A percentile compares a stretch with the other conserved stretches of the same genome.
These are phyloP conservation scores for Candida xiaguanensis DNA, from an alignment of 805 yeast species.

Conservation along the genomic window DNA sequence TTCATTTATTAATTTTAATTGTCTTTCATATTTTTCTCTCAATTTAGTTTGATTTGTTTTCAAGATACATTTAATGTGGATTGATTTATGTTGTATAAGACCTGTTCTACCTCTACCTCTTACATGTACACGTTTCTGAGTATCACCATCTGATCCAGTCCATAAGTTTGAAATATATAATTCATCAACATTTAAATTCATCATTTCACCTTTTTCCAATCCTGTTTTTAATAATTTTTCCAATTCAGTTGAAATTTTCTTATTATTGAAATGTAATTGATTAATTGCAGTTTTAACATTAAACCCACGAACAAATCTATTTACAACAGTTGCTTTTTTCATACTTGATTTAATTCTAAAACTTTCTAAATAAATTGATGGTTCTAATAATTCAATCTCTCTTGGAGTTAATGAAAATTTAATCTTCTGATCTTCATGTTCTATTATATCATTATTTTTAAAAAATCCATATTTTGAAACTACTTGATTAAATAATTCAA, in stretches of 20 bases:
- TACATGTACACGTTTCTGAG: slow-evolving; percentile 67
- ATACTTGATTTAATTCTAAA: slow-evolving; percentile 81
- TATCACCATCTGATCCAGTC: slow-evolving; percentile 86
- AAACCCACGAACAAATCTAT: slow-evolving; percentile 71
- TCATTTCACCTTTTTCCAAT: slow-evolving; percentile 58
- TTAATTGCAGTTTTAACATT: slow-evolving; percentile 78
- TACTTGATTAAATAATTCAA: slow-evolving; percentile 56
- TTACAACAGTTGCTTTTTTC: slow-evolving; percentile 80
- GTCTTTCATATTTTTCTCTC: slow-evolving; percentile 58
- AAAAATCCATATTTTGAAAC: slow-evolving; percentile 64
- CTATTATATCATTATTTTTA: slow-evolving; percentile 55
- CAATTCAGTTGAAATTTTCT: slow-evolving; percentile 74
- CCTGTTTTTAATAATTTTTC: slow-evolving; percentile 74
- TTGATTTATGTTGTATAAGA: slow-evolving; percentile 66
- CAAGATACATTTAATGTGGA: slow-evolving; percentile 77
- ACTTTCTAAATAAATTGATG: slow-evolving; percentile 78
- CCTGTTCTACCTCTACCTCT: slow-evolving; percentile 93
- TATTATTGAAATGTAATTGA: slow-evolving; percentile 84
- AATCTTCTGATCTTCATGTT: slow-evolving; percentile 44
- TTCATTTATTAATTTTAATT: slow-evolving; percentile 41
- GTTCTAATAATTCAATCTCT: slow-evolving; percentile 80
- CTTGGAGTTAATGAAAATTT: slow-evolving; percentile 53
- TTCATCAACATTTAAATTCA: slow-evolving; percentile 57
- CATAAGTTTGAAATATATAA: slow-evolving; percentile 78
- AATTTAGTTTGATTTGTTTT: slow-evolving; percentile 61